Conservation (phyloP, 2,329 filamentous ascomycete genomes). For the Ophiognomonia clavigignenti-juglandacearum region DNA sequence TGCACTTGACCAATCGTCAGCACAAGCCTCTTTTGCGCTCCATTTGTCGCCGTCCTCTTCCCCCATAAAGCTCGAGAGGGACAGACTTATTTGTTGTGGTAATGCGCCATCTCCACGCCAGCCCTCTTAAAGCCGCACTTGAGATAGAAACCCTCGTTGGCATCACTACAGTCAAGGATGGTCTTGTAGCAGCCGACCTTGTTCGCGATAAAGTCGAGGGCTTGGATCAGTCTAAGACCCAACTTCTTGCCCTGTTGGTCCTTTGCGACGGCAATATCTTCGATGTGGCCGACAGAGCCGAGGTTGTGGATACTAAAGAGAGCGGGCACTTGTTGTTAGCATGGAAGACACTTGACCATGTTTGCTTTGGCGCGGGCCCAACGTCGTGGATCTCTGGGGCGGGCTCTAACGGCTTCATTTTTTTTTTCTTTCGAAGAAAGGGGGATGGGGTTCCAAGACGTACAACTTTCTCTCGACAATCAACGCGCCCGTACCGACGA, state of each 20-base stretch:
- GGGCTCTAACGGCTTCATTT: not conserved
- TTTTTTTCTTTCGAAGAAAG: no score
- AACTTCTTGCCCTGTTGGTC: constrained; percentile 98
- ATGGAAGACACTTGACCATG: not conserved
- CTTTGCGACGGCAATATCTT: constrained; percentile 93
- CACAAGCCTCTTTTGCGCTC: not conserved
- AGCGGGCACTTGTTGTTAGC: no score
- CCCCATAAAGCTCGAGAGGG: not conserved
- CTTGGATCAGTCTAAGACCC: constrained; percentile 87
- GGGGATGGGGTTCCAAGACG: constrained; percentile 26
- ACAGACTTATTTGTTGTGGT: constrained; percentile 56
- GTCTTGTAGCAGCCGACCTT: constrained; percentile 94
- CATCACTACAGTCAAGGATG: constrained; percentile 93
- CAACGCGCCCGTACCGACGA: constrained; percentile 88
- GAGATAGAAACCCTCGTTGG: constrained; percentile 95
- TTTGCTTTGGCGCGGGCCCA: not conserved
- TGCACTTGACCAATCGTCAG: constrained; percentile 11
- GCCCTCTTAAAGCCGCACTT: constrained; percentile 95
- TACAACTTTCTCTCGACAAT: constrained; percentile 94
- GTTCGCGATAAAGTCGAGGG: constrained; percentile 81
- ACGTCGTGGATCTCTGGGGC: not conserved
- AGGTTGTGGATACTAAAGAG: constrained; percentile 70
- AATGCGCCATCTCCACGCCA: constrained; percentile 95
- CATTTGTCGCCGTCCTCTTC: not conserved
- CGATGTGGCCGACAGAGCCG: constrained; percentile 87